phyloP scores from a whole-genome alignment of 2,329 filamentous ascomycete genomes.

The Myriangium duriaei region DNA sequence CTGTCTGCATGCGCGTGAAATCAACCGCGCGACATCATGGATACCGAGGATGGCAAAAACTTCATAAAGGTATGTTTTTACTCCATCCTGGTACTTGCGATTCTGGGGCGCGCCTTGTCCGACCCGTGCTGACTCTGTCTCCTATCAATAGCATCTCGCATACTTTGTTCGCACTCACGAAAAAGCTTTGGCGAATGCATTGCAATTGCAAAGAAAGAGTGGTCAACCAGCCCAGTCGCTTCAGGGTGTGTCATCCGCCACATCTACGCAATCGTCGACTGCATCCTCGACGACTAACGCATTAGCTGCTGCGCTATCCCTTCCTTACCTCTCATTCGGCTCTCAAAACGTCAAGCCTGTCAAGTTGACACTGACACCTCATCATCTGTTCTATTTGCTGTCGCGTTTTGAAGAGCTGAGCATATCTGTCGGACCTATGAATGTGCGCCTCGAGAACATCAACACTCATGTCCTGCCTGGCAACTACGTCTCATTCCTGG shows the following conservation, averaged over 20 bases:
- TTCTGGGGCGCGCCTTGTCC: too few species aligned
- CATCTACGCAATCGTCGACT: conserved; percentile 31
- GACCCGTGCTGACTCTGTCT: conserved; percentile 5
- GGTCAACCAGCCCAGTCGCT: conserved; percentile 43
- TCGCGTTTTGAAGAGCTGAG: conserved; percentile 88
- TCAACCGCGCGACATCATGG: conserved; percentile 40
- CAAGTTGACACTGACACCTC: conserved; percentile 83
- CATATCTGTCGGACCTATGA: conserved; percentile 90
- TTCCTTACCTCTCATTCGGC: conserved; percentile 72
- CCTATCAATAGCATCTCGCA: conserved; percentile 64
- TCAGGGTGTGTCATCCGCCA: conserved; percentile 38
- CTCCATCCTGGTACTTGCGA: too few species aligned
- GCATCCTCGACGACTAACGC: conserved; percentile 57
- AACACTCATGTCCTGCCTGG: conserved; percentile 75
- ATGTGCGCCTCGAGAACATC: conserved; percentile 85
- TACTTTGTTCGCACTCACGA: conserved; percentile 95
- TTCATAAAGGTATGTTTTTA: conserved; percentile 67
- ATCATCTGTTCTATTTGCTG: conserved; percentile 92
- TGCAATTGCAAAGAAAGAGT: conserved; percentile 69
- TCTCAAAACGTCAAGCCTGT: conserved; percentile 78
- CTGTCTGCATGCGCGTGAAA: conserved; percentile 7
- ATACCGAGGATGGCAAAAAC: conserved; percentile 78
- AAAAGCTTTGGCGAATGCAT: conserved; percentile 88
- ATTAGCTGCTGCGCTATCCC: conserved; percentile 73
- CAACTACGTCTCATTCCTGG: conserved; percentile 92